Conservation (phyloP, 805 yeast species). For the Candida sphagnicola region DNA sequence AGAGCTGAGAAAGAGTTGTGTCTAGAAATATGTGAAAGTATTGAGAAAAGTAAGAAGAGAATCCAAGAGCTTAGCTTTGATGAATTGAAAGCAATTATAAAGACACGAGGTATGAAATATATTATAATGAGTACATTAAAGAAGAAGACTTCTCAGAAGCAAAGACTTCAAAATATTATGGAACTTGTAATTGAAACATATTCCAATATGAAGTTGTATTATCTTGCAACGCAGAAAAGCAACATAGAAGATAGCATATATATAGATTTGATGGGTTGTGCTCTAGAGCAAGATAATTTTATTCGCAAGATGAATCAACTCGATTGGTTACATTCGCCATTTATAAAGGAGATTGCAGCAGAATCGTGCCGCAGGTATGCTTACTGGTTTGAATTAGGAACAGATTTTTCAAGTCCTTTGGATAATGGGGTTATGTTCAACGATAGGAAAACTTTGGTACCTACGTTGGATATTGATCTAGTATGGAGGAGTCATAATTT, state of each 20-base stretch:
- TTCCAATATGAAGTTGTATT: constrained; percentile 1
- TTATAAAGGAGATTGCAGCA: constrained; percentile 8
- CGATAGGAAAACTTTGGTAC: constrained; percentile 9
- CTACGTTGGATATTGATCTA: constrained; percentile 18
- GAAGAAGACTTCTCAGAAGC: background rate
- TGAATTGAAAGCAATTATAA: background rate
- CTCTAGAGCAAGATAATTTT: constrained; percentile 11
- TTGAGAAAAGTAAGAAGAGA: background rate
- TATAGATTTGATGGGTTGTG: background rate
- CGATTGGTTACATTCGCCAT: constrained; percentile 14
- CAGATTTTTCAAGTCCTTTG: background rate
- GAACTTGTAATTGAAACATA: background rate
- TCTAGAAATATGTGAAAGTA: background rate
- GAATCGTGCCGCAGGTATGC: constrained; percentile 13
- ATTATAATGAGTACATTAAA: constrained; percentile 2
- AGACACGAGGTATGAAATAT: constrained; percentile 1
- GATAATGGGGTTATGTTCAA: background rate
- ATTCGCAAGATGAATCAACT: constrained; percentile 13
- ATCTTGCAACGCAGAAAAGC: background rate
- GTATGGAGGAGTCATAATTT: constrained; percentile 19
- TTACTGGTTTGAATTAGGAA: constrained; percentile 6
- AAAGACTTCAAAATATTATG: background rate
- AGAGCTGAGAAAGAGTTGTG: background rate
- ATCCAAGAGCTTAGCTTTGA: constrained; percentile 1
- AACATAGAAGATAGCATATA: background rate